Percentiles rank a stretch among this genome's conserved stretches.
Evolutionary conservation across 2,329 filamentous ascomycete genomes (phyloP).

Genomic region (Paraconiothyrium sp.): DNA sequence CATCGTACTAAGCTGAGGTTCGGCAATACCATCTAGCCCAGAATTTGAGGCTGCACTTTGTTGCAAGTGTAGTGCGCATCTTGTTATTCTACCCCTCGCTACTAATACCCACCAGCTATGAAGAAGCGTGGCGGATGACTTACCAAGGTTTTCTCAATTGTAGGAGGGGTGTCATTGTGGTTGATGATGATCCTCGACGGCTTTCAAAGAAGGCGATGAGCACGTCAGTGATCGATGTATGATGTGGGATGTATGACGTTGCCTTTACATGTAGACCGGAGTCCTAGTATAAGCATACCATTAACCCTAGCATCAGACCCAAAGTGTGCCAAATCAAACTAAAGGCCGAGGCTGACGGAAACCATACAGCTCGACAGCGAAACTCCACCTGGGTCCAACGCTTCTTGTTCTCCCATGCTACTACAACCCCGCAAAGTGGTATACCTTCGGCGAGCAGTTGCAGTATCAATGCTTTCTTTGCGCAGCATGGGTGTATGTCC

Average conservation of each 20-base stretch:
- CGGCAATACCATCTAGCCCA: too few species aligned
- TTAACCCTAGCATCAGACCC: not conserved
- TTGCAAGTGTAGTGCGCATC: not conserved
- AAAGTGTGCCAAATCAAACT: not conserved
- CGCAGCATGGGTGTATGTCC: not conserved
- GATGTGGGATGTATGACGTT: not conserved
- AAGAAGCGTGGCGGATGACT: not conserved
- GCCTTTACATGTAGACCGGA: not conserved
- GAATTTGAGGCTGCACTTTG: not conserved
- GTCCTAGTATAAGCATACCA: not conserved
- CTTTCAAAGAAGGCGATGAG: not conserved
- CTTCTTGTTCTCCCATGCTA: constrained; percentile 1
- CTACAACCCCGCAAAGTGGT: not conserved
- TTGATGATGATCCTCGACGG: not conserved
- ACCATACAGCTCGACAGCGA: not conserved
- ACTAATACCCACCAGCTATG: not conserved
- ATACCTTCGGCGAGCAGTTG: not conserved
- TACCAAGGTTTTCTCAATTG: not conserved
- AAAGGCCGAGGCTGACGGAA: not conserved
- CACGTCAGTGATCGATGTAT: not conserved
- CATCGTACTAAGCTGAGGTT: not conserved
- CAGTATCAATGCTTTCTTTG: not conserved
- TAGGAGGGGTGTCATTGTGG: not conserved
- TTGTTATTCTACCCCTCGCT: not conserved
- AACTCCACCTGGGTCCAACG: not conserved